Conservation (phyloP, 225 moss, liverwort and hornwort species). For the Anthoceros angustus region DNA sequence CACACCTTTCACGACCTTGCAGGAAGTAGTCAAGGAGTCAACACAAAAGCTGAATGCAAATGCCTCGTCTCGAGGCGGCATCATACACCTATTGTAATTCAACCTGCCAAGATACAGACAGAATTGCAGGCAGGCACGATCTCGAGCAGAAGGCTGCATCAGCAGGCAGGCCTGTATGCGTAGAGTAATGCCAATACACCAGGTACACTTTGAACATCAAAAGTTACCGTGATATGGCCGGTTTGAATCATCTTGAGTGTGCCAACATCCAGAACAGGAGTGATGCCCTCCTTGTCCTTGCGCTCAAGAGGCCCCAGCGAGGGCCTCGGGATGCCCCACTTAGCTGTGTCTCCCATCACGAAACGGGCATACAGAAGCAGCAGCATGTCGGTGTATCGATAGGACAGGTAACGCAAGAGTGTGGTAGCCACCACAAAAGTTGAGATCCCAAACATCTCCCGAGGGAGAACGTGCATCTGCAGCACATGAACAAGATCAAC, state of each 20-base stretch:
- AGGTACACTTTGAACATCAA: background rate
- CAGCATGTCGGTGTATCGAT: background rate
- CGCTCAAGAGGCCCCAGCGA: slow-evolving; percentile 55
- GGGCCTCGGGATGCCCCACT: slow-evolving; percentile 44
- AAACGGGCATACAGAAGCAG: slow-evolving; percentile 30
- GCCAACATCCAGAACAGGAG: slow-evolving; percentile 83
- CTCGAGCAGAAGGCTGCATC: too few species aligned
- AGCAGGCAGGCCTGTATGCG: too few species aligned
- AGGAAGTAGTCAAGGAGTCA: too few species aligned
- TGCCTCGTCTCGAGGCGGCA: too few species aligned
- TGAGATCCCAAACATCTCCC: slow-evolving; percentile 17
- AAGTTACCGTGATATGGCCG: slow-evolving; percentile 59
- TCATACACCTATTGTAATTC: too few species aligned
- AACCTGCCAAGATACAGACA: too few species aligned
- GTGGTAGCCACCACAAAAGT: background rate
- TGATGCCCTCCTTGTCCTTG: slow-evolving; percentile 53
- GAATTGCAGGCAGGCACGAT: too few species aligned
- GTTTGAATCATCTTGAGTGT: slow-evolving; percentile 65
- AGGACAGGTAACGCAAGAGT: background rate
- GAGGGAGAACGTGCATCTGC: slow-evolving; percentile 24
- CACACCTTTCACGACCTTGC: background rate
- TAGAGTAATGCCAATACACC: background rate
- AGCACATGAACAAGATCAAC: too few species aligned
- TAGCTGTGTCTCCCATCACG: slow-evolving; percentile 41
- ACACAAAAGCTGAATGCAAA: too few species aligned